Evolutionary conservation across 2,329 filamentous ascomycete genomes (phyloP).

Genomic region (Periconia macrospinosa): DNA sequence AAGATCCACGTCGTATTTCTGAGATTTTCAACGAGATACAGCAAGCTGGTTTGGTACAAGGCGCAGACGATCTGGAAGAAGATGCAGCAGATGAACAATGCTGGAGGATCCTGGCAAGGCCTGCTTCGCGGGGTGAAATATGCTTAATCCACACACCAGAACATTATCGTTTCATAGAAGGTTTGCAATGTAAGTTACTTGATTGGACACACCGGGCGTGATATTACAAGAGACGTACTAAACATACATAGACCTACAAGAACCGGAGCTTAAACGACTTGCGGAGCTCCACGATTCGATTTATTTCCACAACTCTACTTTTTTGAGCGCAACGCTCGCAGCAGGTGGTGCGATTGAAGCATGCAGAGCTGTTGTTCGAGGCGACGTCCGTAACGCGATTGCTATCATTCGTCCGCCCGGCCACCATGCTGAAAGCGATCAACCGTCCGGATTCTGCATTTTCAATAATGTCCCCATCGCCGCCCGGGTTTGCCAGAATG

Average conservation of each 20-base stretch:
- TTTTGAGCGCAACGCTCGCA: constrained; percentile 77
- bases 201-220: no score
- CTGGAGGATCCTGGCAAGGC: constrained; percentile 72
- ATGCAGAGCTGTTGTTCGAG: constrained; percentile 83
- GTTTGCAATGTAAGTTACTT: constrained; percentile 48
- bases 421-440: constrained; percentile 86
- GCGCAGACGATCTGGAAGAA: constrained; percentile 54
- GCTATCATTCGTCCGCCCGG: constrained; percentile 93
- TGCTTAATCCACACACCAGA: constrained; percentile 74
- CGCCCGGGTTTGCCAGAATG: constrained; percentile 80
- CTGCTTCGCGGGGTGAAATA: constrained; percentile 79
- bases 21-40: constrained; percentile 91
- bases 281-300: constrained; percentile 55
- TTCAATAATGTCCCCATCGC: constrained; percentile 98
- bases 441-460: constrained; percentile 91
- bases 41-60: constrained; percentile 74
- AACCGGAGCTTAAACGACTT: constrained; percentile 68
- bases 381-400: constrained; percentile 89
- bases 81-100: constrained; percentile 56
- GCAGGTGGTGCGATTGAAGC: constrained; percentile 95
- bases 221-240: constrained; percentile 4
- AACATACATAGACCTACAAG: constrained; percentile 40
- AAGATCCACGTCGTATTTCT: constrained; percentile 89
- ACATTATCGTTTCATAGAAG: constrained; percentile 78
- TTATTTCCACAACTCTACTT: constrained; percentile 74